Evolutionary conservation across 2,329 filamentous ascomycete genomes (phyloP), one percentile per base, ranked within the genome.

Genomic region (Scytalidium lignicola): DNA sequence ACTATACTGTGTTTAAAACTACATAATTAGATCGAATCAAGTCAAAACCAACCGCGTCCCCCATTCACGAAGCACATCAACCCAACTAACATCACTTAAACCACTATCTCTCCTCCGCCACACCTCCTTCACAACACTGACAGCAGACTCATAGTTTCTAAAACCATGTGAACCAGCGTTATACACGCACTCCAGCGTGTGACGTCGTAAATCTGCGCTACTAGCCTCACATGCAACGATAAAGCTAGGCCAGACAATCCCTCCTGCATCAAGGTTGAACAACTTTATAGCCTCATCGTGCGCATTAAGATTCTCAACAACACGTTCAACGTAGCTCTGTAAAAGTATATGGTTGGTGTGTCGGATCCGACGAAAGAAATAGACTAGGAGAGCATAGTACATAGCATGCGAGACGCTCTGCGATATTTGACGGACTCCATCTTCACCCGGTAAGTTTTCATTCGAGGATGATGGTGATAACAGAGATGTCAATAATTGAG

Each of bases 151-250:
- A 5, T 50, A 22, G 15, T 37, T 37, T n/a, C 32, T 37, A 37
- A 15, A 37, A 4, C 32, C 32, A 37, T 37, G 32, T n/a, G 44
- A 50, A 1, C 49, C 52, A 10, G 50, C 44, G 44, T 54, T 48
- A 26, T 54, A 54, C 8, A 54, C 44, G 32, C 51, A 54, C n/a
- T 50, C 42, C 28, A 46, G 42, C 6, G 51, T 48, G 17, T 48
- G 51, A 20, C 48, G 44, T 23, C 52, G 45, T 15, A 50, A 45
- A 40, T 45, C 22, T 2, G 44, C 10, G 20, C 51, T 50, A 40
- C 48, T 51, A 3, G 52, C 52, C 40, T 54, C 52, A 21, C 52
- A 54, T 29, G 49, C 52, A 2, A 50, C 45, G n/a, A 54, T 54
- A 26, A 54, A 54, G 1, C 37, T 32, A n/a, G 52, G 52, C 52